These are phyloP conservation scores for Coffea humblotiana DNA, from an alignment of 305 asterid genomes.

Conservation along the genomic window DNA sequence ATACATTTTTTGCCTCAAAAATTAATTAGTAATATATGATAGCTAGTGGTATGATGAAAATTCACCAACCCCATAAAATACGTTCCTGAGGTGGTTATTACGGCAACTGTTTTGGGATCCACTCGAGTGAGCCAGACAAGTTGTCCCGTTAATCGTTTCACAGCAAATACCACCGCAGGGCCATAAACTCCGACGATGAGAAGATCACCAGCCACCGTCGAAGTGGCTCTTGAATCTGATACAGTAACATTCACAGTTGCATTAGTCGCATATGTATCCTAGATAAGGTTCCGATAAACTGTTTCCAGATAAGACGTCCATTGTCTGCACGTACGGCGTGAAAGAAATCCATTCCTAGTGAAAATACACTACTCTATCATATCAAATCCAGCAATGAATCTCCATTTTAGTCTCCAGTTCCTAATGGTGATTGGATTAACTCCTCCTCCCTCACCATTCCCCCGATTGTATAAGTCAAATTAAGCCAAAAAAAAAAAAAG, in stretches of 20 bases:
- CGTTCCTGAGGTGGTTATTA: constrained; percentile 63
- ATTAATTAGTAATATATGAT: no score
- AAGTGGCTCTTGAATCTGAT: constrained; percentile 52
- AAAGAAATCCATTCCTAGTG: constrained; percentile 78
- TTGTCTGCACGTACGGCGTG: constrained; percentile 51
- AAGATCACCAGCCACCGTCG: constrained; percentile 46
- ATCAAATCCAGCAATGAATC: constrained; percentile 70
- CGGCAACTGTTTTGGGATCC: constrained; percentile 41
- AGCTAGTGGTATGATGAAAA: no score
- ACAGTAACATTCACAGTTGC: constrained; percentile 40
- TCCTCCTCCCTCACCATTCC: constrained; percentile 42
- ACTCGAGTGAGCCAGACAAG: constrained; percentile 62
- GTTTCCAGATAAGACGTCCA: constrained; percentile 61
- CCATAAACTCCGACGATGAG: constrained; percentile 57
- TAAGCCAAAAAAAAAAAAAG: no score
- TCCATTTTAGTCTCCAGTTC: constrained; percentile 51
- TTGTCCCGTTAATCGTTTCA: constrained; percentile 38
- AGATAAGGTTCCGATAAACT: constrained; percentile 44
- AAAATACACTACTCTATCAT: constrained; percentile 57
- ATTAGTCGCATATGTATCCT: constrained; percentile 43
- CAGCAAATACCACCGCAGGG: constrained; percentile 57
- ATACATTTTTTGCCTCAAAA: no score
- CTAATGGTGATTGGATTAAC: constrained; percentile 43
- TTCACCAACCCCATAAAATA: constrained; percentile 40
- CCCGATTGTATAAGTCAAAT: constrained; percentile 42